Evolutionary conservation across 1,284 basidiomycete genomes (phyloP).

Genomic region (Ustilago bromivora): DNA sequence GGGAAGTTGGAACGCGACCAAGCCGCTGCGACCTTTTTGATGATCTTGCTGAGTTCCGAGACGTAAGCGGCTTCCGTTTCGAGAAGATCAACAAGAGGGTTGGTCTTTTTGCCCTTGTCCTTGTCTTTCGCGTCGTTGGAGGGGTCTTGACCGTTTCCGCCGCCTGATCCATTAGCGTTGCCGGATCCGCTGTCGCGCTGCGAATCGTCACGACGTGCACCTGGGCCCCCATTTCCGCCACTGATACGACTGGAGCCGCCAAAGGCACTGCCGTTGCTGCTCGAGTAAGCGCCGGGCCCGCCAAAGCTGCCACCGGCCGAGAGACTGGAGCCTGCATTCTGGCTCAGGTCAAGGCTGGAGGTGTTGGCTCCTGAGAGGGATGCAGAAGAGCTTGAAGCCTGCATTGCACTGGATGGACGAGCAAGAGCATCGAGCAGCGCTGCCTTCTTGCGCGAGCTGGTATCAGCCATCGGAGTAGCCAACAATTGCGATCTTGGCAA

Average conservation of each 20-base stretch:
- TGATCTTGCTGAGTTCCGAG: constrained; percentile 88
- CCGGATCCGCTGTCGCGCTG: constrained; percentile 26
- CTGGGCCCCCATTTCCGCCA: constrained; percentile 9
- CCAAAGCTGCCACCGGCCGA: constrained; percentile 24
- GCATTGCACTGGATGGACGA: constrained; percentile 21
- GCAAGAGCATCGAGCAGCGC: constrained; percentile 37
- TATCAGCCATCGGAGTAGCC: constrained; percentile 8
- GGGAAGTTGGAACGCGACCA: constrained; percentile 96
- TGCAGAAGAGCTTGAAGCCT: constrained; percentile 15
- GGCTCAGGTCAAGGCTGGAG: constrained; percentile 32
- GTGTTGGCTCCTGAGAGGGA: constrained; percentile 18
- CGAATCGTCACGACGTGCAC: constrained; percentile 15
- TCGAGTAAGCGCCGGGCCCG: constrained; percentile 22
- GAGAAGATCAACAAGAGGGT: constrained; percentile 90
- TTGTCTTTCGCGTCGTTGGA: constrained; percentile 30
- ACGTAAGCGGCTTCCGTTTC: constrained; percentile 94
- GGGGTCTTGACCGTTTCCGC: constrained; percentile 36
- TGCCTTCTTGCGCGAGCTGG: constrained; percentile 19
- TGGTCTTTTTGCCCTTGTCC: constrained; percentile 70
- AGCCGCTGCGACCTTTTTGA: constrained; percentile 95
- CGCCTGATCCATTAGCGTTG: constrained; percentile 34
- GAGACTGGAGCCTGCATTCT: constrained; percentile 28
- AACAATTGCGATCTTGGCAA: constrained; percentile 18
- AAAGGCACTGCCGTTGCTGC: constrained; percentile 16
- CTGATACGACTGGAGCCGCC: constrained; percentile 11